A percentile compares a stretch with the other conserved stretches of the same genome.
Evolutionary conservation across 2,329 filamentous ascomycete genomes (phyloP).

Genomic region (Aureobasidium zeae): DNA sequence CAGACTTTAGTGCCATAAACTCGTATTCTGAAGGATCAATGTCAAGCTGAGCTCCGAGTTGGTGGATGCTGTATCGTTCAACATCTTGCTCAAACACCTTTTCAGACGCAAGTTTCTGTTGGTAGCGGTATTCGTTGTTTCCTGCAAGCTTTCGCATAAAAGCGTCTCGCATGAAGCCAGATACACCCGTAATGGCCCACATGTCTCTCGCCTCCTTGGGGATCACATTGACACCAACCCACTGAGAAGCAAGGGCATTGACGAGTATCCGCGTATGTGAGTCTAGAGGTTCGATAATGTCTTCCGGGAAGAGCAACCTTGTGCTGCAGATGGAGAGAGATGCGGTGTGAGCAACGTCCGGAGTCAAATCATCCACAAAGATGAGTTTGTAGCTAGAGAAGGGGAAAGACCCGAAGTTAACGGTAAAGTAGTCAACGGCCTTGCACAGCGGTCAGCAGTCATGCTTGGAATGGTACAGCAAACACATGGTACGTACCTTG

Average conservation of each 20-base stretch:
- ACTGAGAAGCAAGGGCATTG: conserved; percentile 80
- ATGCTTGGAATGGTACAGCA: conserved; percentile 16
- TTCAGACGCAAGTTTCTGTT: conserved; percentile 78
- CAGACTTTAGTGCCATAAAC: conserved; percentile 84
- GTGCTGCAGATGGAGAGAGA: conserved; percentile 83
- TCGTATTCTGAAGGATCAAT: conserved; percentile 79
- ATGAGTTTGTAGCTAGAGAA: conserved; percentile 88
- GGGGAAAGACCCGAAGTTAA: conserved; percentile 82
- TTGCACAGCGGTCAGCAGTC: not conserved
- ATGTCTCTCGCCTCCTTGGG: conserved; percentile 70
- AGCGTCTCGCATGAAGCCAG: conserved; percentile 89
- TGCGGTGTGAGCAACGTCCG: conserved; percentile 66
- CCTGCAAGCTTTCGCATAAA: conserved; percentile 87
- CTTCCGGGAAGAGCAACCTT: conserved; percentile 72
- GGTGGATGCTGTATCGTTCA: conserved; percentile 69
- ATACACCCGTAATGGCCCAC: conserved; percentile 83
- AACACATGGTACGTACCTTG: conserved; percentile 27
- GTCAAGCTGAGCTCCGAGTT: conserved; percentile 67
- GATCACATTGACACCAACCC: conserved; percentile 88
- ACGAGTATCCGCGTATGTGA: conserved; percentile 72
- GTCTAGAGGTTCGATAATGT: conserved; percentile 76
- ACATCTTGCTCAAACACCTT: conserved; percentile 72
- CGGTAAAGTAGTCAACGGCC: conserved; percentile 83
- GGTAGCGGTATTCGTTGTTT: conserved; percentile 88
- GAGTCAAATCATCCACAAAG: conserved; percentile 81